Conservation (phyloP, 2,329 filamentous ascomycete genomes). For the Fusarium sp. region DNA sequence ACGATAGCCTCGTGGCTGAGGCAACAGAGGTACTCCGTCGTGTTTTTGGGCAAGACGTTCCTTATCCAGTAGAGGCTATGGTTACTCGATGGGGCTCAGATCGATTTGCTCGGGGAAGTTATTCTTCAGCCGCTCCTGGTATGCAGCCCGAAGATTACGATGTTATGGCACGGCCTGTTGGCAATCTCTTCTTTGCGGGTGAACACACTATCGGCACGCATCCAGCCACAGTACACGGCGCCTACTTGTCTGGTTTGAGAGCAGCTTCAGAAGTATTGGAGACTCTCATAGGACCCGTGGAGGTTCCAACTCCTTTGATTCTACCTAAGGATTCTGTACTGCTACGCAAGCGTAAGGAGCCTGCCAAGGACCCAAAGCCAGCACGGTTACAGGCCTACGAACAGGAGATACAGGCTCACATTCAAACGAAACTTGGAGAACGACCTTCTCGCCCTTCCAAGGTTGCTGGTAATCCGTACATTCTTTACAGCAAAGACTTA, state of each 20-base stretch:
- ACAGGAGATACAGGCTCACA: slow-evolving; percentile 63
- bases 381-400: slow-evolving; percentile 70
- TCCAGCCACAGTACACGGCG: slow-evolving; percentile 95
- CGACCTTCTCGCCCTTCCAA: slow-evolving; percentile 79
- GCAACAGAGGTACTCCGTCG: slow-evolving; percentile 82
- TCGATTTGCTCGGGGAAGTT: slow-evolving; percentile 91
- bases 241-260: slow-evolving; percentile 91
- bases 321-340: slow-evolving; percentile 68
- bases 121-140: slow-evolving; percentile 89
- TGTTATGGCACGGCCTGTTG: slow-evolving; percentile 84
- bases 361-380: slow-evolving; percentile 62
- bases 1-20: slow-evolving; percentile 82
- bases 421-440: slow-evolving; percentile 74
- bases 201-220: slow-evolving; percentile 97
- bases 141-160: slow-evolving; percentile 93
- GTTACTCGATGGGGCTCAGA: slow-evolving; percentile 94
- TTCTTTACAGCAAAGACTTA: slow-evolving; percentile 86
- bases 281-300: slow-evolving; percentile 82
- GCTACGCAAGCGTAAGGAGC: slow-evolving; percentile 68
- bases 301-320: slow-evolving; percentile 80
- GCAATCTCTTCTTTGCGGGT: slow-evolving; percentile 93
- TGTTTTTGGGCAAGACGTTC: slow-evolving; percentile 79
- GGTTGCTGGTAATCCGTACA: slow-evolving; percentile 84
- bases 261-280: slow-evolving; percentile 89
- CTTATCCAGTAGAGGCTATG: slow-evolving; percentile 84